Evolutionary conservation across 2,329 filamentous ascomycete genomes (phyloP).

Genomic region (Botrytis deweyae): DNA sequence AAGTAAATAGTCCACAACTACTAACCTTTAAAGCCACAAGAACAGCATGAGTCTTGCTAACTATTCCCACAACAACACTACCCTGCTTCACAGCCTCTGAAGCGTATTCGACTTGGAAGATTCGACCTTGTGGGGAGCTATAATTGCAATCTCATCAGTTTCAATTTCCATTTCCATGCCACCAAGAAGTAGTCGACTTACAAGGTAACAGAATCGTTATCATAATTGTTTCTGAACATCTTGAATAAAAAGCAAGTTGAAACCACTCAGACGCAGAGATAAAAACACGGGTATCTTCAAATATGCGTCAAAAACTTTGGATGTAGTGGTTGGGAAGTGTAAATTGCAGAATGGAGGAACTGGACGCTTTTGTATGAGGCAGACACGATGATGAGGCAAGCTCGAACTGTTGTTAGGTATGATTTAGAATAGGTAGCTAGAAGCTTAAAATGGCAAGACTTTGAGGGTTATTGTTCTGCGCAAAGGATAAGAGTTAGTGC

Average conservation of each 20-base stretch:
- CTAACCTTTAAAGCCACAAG: conserved; percentile 92
- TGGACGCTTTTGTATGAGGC: conserved; percentile 28
- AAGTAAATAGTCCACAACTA: conserved; percentile 23
- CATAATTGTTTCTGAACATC: conserved; percentile 99
- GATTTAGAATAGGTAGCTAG: background rate
- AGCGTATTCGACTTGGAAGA: conserved; percentile 99
- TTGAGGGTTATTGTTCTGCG: fast-evolving
- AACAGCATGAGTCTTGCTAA: conserved; percentile 97
- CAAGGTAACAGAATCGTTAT: conserved; percentile 99
- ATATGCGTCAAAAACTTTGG: conserved; percentile 4
- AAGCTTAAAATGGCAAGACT: conserved; percentile 1
- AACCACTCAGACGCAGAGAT: conserved; percentile 7
- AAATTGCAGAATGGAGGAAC: conserved; percentile 10
- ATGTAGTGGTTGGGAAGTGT: conserved; percentile 17
- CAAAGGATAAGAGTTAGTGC: background rate
- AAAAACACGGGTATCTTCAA: conserved; percentile 20
- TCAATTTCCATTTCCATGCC: conserved; percentile 1
- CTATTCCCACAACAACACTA: conserved; percentile 93
- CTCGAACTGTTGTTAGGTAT: conserved; percentile 26
- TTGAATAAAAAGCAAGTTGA: conserved; percentile 42
- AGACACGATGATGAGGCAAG: conserved; percentile 40
- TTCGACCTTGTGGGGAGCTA: conserved; percentile 97
- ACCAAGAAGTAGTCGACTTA: conserved; percentile 51
- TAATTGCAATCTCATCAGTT: conserved; percentile 33
- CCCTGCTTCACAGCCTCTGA: conserved; percentile 98